A percentile compares a stretch with the other conserved stretches of the same genome.
Evolutionary conservation across 192 early-diverging fungal species (phyloP).

Genomic region (Spizellomyces sp.): DNA sequence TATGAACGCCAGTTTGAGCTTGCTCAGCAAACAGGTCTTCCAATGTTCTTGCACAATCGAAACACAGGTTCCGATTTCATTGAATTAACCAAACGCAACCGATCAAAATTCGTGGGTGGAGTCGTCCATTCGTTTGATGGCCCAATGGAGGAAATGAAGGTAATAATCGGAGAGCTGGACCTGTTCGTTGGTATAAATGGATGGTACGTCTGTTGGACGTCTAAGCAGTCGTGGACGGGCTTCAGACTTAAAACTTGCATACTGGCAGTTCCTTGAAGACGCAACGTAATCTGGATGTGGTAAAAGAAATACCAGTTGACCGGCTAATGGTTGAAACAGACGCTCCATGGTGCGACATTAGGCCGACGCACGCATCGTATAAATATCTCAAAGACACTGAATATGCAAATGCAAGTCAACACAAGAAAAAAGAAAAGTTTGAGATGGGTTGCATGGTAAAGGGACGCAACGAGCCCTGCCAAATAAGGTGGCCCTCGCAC

Average conservation of each 20-base stretch:
- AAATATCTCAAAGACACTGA: slow-evolving; percentile 32
- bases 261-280: slow-evolving; percentile 73
- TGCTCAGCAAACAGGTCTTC: slow-evolving; percentile 72
- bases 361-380: slow-evolving; percentile 82
- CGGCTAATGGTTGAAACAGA: slow-evolving; percentile 92
- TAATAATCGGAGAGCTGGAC: slow-evolving; percentile 62
- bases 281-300: slow-evolving; percentile 74
- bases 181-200: slow-evolving; percentile 96
- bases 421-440: slow-evolving; percentile 81
- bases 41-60: slow-evolving; percentile 91
- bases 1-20: slow-evolving; percentile 84
- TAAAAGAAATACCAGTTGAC: slow-evolving; percentile 73
- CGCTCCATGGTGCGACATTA: slow-evolving; percentile 90
- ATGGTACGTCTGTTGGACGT: slow-evolving; percentile 46
- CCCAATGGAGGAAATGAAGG: slow-evolving; percentile 61
- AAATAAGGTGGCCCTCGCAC: neutral
- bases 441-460: slow-evolving; percentile 72
- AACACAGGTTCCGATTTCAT: slow-evolving; percentile 82
- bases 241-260: neutral
- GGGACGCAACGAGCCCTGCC: slow-evolving; percentile 82
- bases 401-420: neutral
- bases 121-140: slow-evolving; percentile 94
- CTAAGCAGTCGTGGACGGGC: no score
- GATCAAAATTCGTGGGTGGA: slow-evolving; percentile 64
- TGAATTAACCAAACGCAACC: slow-evolving; percentile 59